Percentiles rank a stretch among this genome's conserved stretches.
These are phyloP conservation scores for Edaphochlamys debaryana DNA, from an alignment of 139 green algal species.

Conservation along the genomic window DNA sequence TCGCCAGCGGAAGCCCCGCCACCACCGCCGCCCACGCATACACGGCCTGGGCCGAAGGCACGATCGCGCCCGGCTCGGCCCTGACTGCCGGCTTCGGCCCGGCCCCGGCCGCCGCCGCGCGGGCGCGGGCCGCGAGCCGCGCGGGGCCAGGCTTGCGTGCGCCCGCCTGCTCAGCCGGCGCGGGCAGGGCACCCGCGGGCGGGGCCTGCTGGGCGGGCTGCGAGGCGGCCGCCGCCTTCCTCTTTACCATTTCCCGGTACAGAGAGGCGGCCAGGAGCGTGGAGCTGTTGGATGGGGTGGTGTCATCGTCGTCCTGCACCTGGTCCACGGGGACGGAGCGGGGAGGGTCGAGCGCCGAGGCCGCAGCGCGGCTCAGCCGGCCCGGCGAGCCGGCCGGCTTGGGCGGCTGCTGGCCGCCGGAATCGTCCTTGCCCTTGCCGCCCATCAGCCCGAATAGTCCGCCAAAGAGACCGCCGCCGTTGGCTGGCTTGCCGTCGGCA, in stretches of 20 bases:
- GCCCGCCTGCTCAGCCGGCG: background rate
- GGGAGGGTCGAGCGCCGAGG: background rate
- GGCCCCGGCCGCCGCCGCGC: background rate
- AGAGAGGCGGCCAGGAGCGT: conserved; percentile 13
- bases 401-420: background rate
- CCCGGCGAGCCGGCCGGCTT: background rate
- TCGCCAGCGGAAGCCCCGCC: background rate
- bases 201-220: background rate
- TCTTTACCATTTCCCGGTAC: conserved; percentile 17
- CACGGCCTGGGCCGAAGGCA: conserved; percentile 9
- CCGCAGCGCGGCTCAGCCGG: background rate
- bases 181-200: background rate
- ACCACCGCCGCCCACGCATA: conserved; percentile 33
- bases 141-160: background rate
- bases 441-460: background rate
- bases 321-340: conserved; percentile 5
- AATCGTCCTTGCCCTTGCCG: background rate
- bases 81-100: background rate
- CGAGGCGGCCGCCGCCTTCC: background rate
- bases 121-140: background rate
- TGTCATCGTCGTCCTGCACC: background rate
- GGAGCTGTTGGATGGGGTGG: background rate
- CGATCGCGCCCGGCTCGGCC: background rate
- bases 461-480: conserved; percentile 1
- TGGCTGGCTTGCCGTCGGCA: too few relatives aligned